A percentile compares a stretch with the other conserved stretches of the same genome.
Evolutionary conservation across 148 eudicot genomes (phyloP).

Genomic region (Vaccinium darrowii): DNA sequence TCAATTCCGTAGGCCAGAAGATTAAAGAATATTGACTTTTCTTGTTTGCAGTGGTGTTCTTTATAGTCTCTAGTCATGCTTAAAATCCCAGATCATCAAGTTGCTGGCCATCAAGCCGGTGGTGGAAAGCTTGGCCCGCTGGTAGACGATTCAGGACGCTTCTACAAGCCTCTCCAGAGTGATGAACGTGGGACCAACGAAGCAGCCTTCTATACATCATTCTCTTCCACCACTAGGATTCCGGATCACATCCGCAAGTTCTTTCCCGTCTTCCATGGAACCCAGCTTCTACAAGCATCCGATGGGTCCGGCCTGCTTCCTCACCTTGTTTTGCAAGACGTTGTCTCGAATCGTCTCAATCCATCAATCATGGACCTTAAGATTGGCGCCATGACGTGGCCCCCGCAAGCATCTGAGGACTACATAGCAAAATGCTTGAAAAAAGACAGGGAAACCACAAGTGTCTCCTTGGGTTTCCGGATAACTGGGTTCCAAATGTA

Average conservation of each 20-base stretch:
- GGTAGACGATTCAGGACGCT: slow-evolving; percentile 66
- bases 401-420: slow-evolving; percentile 55
- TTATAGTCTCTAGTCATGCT: slow-evolving; percentile 29
- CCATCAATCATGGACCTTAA: slow-evolving; percentile 80
- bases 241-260: slow-evolving; percentile 52
- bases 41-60: slow-evolving; percentile 1
- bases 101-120: slow-evolving; percentile 81
- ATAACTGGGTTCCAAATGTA: slow-evolving; percentile 66
- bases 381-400: slow-evolving; percentile 89
- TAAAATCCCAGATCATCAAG: slow-evolving; percentile 77
- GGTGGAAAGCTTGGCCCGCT: slow-evolving; percentile 79
- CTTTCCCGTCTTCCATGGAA: slow-evolving; percentile 77
- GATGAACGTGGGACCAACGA: slow-evolving; percentile 67
- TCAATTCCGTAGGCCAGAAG: not conserved
- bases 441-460: slow-evolving; percentile 62
- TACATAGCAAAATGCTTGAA: slow-evolving; percentile 66
- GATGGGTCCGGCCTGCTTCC: slow-evolving; percentile 71
- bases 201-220: slow-evolving; percentile 59
- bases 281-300: slow-evolving; percentile 63
- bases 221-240: slow-evolving; percentile 50
- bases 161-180: slow-evolving; percentile 93
- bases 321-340: slow-evolving; percentile 75
- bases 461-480: slow-evolving; percentile 65
- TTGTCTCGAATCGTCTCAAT: slow-evolving; percentile 34
- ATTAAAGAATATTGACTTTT: not conserved